Base-by-base conservation (phyloP, 2,329 filamentous ascomycete genomes). In the Neobulgaria alba region DNA sequence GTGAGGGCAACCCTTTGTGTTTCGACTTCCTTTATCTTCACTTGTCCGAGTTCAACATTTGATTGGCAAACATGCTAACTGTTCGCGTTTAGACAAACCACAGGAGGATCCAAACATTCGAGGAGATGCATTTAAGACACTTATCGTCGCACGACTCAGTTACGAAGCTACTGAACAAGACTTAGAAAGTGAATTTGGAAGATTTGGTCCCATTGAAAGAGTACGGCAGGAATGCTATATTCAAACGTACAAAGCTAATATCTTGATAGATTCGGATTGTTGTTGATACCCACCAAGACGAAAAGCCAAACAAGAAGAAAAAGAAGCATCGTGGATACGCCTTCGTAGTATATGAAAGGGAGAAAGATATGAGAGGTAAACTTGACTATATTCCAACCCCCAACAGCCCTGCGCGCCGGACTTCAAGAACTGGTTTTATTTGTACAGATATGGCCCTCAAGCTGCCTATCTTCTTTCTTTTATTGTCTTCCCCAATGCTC, bases 351-450 rank as follows among this genome's bases (percentile, higher is more conserved):
- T 98, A 90, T 61, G 90, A 96, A 66, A 82, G 86, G 63, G 92
- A 96, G 67, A 89, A 90, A 66, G 92, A 96, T 62, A 95, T 96
- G 89, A 93, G 93, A 87, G 88, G 89, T 95, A 93, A 78, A 68
- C 65, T 34, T 64, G 61, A 60, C 62, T 62, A 67, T 61, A 63
- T 55, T 59, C 63, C 50, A 47, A 46, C 55, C 55, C 59, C 58
- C 55, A 40, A 26, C 30, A 60, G 52, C 52, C 47, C 49, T 39
- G 36, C 43, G 40, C 39, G 38, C 31, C 44, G 41, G 46, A 51
- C 42, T 29, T 38, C 26, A 43, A 39, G 40, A 29, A 46, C 35
- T 43, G 29, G 38, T 50, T 53, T 54, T 58, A 62, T 65, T 63
- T 63, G 55, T 61, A 68, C 56, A 74, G 68, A 72, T 59, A 43